A percentile compares a stretch with the other conserved stretches of the same genome.
These are phyloP conservation scores for Wickerhamiella spandovensis DNA, from an alignment of 805 yeast species.

Conservation along the genomic window DNA sequence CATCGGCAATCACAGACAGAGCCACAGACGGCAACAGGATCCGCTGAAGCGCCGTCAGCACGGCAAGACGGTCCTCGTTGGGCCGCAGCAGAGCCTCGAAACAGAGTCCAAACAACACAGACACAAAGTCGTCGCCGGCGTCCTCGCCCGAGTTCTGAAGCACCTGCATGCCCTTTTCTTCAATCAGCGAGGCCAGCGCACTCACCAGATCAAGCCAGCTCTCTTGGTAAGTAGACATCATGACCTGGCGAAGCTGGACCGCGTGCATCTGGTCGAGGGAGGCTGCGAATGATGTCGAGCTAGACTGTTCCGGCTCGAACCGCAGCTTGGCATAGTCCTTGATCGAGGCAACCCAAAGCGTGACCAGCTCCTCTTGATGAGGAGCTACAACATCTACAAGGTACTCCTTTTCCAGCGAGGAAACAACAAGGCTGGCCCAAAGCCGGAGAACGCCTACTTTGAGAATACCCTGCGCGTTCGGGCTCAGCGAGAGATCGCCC, in stretches of 20 bases:
- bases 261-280: constrained; percentile 25
- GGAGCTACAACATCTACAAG: constrained; percentile 31
- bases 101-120: constrained; percentile 58
- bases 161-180: constrained; percentile 34
- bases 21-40: constrained; percentile 45
- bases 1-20: constrained; percentile 44
- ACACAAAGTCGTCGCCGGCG: constrained; percentile 36
- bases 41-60: constrained; percentile 38
- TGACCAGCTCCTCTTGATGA: constrained; percentile 46
- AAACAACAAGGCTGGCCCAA: constrained; percentile 30
- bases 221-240: constrained; percentile 35
- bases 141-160: constrained; percentile 41
- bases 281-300: constrained; percentile 14
- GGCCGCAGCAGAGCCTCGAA: constrained; percentile 53
- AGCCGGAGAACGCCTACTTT: constrained; percentile 27
- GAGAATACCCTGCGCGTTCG: constrained; percentile 26
- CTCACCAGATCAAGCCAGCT: constrained; percentile 71
- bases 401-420: constrained; percentile 18
- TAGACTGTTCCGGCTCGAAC: constrained; percentile 33
- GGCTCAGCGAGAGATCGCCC: constrained; percentile 26
- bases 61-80: constrained; percentile 22
- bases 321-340: constrained; percentile 60
- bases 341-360: constrained; percentile 67
- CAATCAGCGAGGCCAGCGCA: constrained; percentile 55
- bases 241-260: constrained; percentile 27